Base-by-base conservation (phyloP, 805 yeast species). In the Kuraishia borneana region DNA sequence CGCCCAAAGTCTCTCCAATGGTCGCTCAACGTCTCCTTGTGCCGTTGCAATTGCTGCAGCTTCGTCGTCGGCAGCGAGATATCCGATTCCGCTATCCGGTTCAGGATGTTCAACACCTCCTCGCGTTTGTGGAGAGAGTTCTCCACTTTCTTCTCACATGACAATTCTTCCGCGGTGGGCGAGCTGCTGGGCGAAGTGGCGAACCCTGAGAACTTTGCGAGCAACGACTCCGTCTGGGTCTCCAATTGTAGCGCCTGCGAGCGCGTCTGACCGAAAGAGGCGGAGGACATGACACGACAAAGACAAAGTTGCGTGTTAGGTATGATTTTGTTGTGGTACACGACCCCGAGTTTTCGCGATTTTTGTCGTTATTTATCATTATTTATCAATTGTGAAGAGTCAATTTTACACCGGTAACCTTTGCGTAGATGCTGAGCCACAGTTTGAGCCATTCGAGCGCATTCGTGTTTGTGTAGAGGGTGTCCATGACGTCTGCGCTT, bases 11-110 rank as follows among this genome's bases (percentile, higher is more conserved):
- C 81, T 35, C 63, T 54, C 55, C 70, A 64, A 56, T 83, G 88
- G 36, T 85, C 94, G 37, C 63, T 70, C 20, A 84, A 61, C 10
- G 72, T 68, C 53, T 85, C 95, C 45, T 71, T 73, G 53, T 85
- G 95, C 40, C 96, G 73, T 38, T 79, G 74, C 31, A 87, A 58
- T 52, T 88, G 97, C 47, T 82, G 89, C 29, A 76, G 54, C 52
- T 82, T 82, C 1, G 92, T 72, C 1, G 92, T 71, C 4, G 88
- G 68, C 6, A 81, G 67, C 12, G 65, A 56, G 20, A 70, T 61
- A 37, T 68, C 76, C 1, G 70, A 58, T 31, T 82, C 83, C 14
- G 73, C 58, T 8, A 75, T 62, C 22, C 77, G 60, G 33, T 65
- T 60, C 42, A 82, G 51, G 22, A 65, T 60, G 22, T 59, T 63